These are phyloP conservation scores for Diaporthe destruens DNA, from an alignment of 2,329 filamentous ascomycete genomes.

Conservation along the genomic window DNA sequence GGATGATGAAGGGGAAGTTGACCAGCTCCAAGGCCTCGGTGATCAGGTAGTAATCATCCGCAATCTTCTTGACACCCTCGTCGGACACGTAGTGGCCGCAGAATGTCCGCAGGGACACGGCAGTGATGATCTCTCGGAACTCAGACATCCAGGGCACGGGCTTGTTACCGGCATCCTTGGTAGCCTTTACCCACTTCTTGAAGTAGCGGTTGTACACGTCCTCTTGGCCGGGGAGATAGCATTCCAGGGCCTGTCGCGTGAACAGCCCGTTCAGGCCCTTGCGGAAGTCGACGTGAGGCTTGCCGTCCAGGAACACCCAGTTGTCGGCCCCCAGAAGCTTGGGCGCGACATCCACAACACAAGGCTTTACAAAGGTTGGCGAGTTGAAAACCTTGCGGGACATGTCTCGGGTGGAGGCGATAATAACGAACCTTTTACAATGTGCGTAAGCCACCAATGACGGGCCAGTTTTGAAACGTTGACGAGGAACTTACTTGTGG, in stretches of 20 bases:
- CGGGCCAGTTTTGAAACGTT: too few relatives aligned
- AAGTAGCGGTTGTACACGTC: slow-evolving; percentile 93
- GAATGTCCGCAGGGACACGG: slow-evolving; percentile 95
- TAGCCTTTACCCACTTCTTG: slow-evolving; percentile 80
- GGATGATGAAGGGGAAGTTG: slow-evolving; percentile 97
- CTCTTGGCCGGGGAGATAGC: slow-evolving; percentile 92
- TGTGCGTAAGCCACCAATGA: slow-evolving; percentile 29
- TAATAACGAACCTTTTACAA: slow-evolving; percentile 88
- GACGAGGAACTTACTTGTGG: slow-evolving; percentile 81
- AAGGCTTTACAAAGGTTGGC: slow-evolving; percentile 91
- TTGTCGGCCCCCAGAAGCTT: slow-evolving; percentile 93
- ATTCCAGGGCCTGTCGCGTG: slow-evolving; percentile 87
- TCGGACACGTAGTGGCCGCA: slow-evolving; percentile 95
- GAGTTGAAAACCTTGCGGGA: slow-evolving; percentile 98
- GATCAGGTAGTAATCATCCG: slow-evolving; percentile 96
- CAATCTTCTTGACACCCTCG: slow-evolving; percentile 90
- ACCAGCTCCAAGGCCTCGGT: slow-evolving; percentile 96
- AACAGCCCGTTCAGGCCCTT: slow-evolving; percentile 96
- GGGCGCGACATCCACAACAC: slow-evolving; percentile 92
- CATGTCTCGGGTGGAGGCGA: slow-evolving; percentile 94
- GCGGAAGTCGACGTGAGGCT: slow-evolving; percentile 94
- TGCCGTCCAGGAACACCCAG: slow-evolving; percentile 98
- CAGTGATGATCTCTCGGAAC: slow-evolving; percentile 95
- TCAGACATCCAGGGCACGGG: slow-evolving; percentile 89
- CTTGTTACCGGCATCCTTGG: slow-evolving; percentile 77